Base-by-base conservation (phyloP, 768 basidiomycete species). In the Leucocoprinus sp. region DNA sequence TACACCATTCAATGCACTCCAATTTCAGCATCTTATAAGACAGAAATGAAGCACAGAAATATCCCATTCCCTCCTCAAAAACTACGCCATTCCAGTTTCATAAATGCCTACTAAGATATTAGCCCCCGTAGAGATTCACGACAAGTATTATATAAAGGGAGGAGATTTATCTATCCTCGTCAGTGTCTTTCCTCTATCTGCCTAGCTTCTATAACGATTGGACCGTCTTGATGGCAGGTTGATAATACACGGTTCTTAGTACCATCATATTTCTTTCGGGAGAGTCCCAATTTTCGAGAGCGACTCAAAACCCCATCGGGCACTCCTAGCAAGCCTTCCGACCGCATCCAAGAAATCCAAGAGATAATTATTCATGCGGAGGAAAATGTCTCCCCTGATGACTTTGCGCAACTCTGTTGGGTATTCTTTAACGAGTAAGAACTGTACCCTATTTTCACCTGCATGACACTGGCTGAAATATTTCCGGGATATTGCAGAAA, bases 401-500 rank as follows among this genome's bases (percentile, higher is more conserved):
- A 71, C 8, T 71, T 75, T 43, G 66, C 67, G 5, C 62, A 63
- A 1, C 66, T 82, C 0, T 54, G 80, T 0, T 78, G 76, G 77
- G 68, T 81, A 0, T 76, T 77, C 52, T 79, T 76, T 17, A 75
- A 76, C 35, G 64, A 64, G 73, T 75, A 51, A 50, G 66, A 64
- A 46, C 33, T 5, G 26, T 19, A 33, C 14, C 39, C 39, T 19
- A 33, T 15, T 41, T 41, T 43, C 33, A 15, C 41, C 14, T 27
- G 11, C 12, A 14, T 45, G 19, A n/a, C 18, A 44, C 15, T 17
- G 17, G 15, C 15, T 14, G 4, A 5, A 29, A 19, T 26, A 19
- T 11, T 45, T 39, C 42, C 12, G 21, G 6, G 21, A 5, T 40
- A 23, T 19, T 50, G 39, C n/a, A 85, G 82, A 0, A 64, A 63